A percentile compares a stretch with the other conserved stretches of the same genome.
Evolutionary conservation across 495 filamentous ascomycete genomes (phyloP).

Genomic region (Daldinia caldariorum): DNA sequence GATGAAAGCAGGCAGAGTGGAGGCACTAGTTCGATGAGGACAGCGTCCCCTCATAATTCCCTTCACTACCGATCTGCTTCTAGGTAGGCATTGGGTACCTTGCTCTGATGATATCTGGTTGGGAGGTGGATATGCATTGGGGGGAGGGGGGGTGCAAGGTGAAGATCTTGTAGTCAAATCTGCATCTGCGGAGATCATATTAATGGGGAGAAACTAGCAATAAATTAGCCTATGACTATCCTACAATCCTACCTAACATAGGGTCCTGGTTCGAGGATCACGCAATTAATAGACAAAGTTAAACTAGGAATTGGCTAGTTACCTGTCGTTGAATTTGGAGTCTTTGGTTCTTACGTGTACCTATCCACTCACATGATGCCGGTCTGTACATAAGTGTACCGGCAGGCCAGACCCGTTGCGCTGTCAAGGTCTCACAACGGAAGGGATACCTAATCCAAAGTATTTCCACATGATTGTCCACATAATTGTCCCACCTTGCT

Average conservation of each 20-base stretch:
- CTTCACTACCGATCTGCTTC: conserved; percentile 7
- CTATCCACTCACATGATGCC: neutral
- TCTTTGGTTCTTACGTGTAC: neutral
- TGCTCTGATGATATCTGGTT: conserved; percentile 11
- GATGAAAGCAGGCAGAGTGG: conserved; percentile 4
- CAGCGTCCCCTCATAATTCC: conserved; percentile 2
- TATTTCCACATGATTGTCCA: too few relatives aligned
- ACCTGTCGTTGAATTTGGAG: neutral
- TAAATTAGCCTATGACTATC: conserved; percentile 2
- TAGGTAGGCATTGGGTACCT: conserved; percentile 21
- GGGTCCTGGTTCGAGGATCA: conserved; percentile 1
- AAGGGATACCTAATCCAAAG: too few relatives aligned
- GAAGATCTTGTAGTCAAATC: conserved; percentile 16
- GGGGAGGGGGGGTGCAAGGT: conserved; percentile 15
- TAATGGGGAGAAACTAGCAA: neutral
- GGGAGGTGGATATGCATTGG: neutral
- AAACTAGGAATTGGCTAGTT: neutral
- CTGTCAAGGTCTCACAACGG: neutral
- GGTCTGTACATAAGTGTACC: neutral
- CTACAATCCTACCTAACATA: too few relatives aligned
- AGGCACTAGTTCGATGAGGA: conserved; percentile 1
- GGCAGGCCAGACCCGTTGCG: neutral
- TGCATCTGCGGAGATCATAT: conserved; percentile 6
- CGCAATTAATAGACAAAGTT: conserved; percentile 1
- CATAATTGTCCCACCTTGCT: too few relatives aligned